Evolutionary conservation across 169 alveolate genomes (phyloP).

Genomic region (Babesia bovis): DNA sequence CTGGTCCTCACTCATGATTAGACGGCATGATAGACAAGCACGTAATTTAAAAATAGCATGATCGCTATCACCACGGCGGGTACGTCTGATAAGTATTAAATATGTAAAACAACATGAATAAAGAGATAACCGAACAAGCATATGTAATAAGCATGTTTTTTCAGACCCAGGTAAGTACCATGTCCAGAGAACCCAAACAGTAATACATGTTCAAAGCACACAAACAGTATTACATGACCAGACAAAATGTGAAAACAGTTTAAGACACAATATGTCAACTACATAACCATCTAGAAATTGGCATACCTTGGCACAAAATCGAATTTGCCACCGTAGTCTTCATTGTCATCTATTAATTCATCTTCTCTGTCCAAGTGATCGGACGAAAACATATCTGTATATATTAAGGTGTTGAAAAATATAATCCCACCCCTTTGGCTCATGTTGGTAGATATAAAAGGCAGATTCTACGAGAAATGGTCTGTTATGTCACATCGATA

Average conservation of each 20-base stretch:
- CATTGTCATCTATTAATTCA: slow-evolving; percentile 42
- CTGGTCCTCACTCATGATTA: slow-evolving; percentile 81
- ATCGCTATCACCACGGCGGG: slow-evolving; percentile 53
- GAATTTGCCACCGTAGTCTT: slow-evolving; percentile 24
- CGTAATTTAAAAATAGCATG: slow-evolving; percentile 69
- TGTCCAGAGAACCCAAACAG: too few species aligned
- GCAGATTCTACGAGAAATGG: too few species aligned
- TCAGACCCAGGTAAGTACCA: too few species aligned
- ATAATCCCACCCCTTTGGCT: slow-evolving; percentile 3
- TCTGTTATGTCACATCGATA: background rate
- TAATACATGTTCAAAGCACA: too few species aligned
- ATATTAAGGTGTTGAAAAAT: too few species aligned
- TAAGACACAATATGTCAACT: too few species aligned
- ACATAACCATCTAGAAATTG: too few species aligned
- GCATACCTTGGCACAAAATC: slow-evolving; percentile 58
- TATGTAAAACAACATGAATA: background rate
- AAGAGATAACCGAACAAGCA: background rate
- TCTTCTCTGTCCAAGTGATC: slow-evolving; percentile 44
- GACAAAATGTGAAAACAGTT: too few species aligned
- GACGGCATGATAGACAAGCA: slow-evolving; percentile 83
- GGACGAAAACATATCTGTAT: slow-evolving; percentile 40
- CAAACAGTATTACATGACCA: too few species aligned
- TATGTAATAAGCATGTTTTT: background rate
- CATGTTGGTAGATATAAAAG: background rate
- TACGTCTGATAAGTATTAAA: slow-evolving; percentile 1